Evolutionary conservation across 2,329 filamentous ascomycete species (phyloP).

Genomic region (Tolypocladium sp.): DNA sequence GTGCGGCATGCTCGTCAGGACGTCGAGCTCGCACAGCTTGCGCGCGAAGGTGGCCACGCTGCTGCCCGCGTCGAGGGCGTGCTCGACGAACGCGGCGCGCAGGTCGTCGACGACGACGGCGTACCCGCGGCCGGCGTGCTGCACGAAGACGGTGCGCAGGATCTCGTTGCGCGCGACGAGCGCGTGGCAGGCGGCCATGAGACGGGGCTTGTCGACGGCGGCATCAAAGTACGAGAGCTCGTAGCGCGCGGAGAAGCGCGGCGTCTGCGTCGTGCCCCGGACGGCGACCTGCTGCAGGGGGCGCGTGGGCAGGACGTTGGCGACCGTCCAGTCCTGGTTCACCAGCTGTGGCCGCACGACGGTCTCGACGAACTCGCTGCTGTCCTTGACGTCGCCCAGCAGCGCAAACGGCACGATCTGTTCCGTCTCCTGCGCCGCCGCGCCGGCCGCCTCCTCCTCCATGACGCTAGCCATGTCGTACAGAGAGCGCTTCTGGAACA

Average conservation of each 20-base stretch:
- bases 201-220: slow-evolving; percentile 34
- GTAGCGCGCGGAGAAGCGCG: slow-evolving; percentile 55
- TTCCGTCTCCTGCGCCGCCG: background rate
- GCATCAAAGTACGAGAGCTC: slow-evolving; percentile 54
- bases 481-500: slow-evolving; percentile 40
- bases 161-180: slow-evolving; percentile 55
- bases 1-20: slow-evolving; percentile 43
- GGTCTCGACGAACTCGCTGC: slow-evolving; percentile 33
- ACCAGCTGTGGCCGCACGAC: slow-evolving; percentile 41
- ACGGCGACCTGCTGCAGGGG: slow-evolving; percentile 53
- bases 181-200: slow-evolving; percentile 40
- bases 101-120: slow-evolving; percentile 50
- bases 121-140: slow-evolving; percentile 38
- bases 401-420: slow-evolving; percentile 31
- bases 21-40: slow-evolving; percentile 45
- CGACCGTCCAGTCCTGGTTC: slow-evolving; percentile 39
- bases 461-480: slow-evolving; percentile 44
- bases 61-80: slow-evolving; percentile 33
- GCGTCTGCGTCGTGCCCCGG: slow-evolving; percentile 44
- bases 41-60: slow-evolving; percentile 40
- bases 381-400: slow-evolving; percentile 27
- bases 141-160: slow-evolving; percentile 55
- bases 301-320: slow-evolving; percentile 47
- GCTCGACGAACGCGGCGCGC: slow-evolving; percentile 37
- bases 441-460: slow-evolving; percentile 10